These are phyloP conservation scores for Ascocoryne sarcoides DNA, from an alignment of 2,329 filamentous ascomycete genomes.

Conservation along the genomic window DNA sequence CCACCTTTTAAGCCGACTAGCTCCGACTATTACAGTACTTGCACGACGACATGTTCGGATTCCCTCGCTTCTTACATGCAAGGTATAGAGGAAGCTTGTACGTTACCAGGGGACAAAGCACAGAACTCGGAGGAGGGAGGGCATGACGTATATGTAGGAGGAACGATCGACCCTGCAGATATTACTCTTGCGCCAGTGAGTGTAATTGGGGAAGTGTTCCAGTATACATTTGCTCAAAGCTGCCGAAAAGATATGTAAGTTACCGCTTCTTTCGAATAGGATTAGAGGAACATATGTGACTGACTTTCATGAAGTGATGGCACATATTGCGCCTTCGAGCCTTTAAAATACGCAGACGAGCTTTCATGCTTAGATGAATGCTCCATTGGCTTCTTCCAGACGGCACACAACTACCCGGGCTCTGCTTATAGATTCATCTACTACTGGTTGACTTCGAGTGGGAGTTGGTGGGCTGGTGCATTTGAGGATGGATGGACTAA, in stretches of 20 bases:
- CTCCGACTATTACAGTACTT: slow-evolving; percentile 21
- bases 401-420: slow-evolving; percentile 24
- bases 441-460: slow-evolving; percentile 18
- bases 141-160: slow-evolving; percentile 2
- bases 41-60: slow-evolving; percentile 22
- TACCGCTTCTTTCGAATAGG: neutral
- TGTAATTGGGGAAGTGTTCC: slow-evolving; percentile 6
- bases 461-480: slow-evolving; percentile 22
- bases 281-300: neutral
- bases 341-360: slow-evolving; percentile 3
- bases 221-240: slow-evolving; percentile 1
- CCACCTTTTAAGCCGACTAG: slow-evolving; percentile 22
- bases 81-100: slow-evolving; percentile 22
- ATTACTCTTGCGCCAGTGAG: slow-evolving; percentile 18
- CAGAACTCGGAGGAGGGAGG: slow-evolving; percentile 2
- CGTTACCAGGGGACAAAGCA: slow-evolving; percentile 23
- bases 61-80: slow-evolving; percentile 23
- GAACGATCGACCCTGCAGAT: slow-evolving; percentile 7
- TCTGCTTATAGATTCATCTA: slow-evolving; percentile 23
- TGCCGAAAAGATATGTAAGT: neutral
- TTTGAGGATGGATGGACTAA: slow-evolving; percentile 24
- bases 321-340: neutral
- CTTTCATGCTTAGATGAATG: slow-evolving; percentile 25
- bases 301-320: slow-evolving; percentile 6
- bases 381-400: slow-evolving; percentile 22